phyloP scores from a whole-genome alignment of 2,329 filamentous ascomycete species.

The Neophaeococcomyces mojaviensis region DNA sequence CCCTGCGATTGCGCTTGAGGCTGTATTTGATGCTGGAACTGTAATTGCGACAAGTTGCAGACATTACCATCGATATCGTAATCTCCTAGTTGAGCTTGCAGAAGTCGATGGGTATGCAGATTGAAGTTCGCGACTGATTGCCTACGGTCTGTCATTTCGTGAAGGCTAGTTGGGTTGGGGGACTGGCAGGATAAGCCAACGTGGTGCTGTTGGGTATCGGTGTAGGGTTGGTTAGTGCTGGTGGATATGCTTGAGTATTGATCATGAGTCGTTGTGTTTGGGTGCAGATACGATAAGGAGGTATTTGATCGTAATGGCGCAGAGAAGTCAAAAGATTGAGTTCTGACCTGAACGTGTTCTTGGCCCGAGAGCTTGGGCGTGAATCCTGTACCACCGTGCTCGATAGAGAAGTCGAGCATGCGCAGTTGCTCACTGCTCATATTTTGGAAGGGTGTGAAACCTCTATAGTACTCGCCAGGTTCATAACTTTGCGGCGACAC shows the following conservation, averaged over 20 bases:
- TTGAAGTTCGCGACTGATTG: slow-evolving; percentile 13
- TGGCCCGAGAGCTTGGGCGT: background rate
- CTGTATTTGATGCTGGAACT: background rate
- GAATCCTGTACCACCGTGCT: background rate
- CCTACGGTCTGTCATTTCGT: background rate
- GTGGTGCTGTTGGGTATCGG: slow-evolving; percentile 1
- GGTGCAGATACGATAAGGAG: background rate
- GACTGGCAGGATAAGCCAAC: background rate
- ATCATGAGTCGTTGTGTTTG: background rate
- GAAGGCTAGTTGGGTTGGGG: background rate
- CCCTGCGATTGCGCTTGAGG: background rate
- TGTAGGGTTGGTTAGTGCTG: background rate
- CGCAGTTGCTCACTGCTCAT: background rate
- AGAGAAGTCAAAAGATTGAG: slow-evolving; percentile 1
- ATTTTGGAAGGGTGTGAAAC: slow-evolving; percentile 2
- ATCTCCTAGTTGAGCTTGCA: slow-evolving; percentile 18
- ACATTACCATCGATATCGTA: background rate
- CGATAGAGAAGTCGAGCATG: slow-evolving; percentile 1
- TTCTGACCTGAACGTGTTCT: background rate
- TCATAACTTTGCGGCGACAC: slow-evolving; percentile 1
- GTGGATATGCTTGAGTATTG: background rate
- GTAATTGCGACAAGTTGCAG: background rate
- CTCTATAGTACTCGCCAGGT: background rate
- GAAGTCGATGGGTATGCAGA: slow-evolving; percentile 15
- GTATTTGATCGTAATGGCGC: background rate